Evolutionary conservation across 2,329 filamentous ascomycete species (phyloP), one percentile per base, ranked within the genome.

Genomic region (Chrysoporthe puriensis): DNA sequence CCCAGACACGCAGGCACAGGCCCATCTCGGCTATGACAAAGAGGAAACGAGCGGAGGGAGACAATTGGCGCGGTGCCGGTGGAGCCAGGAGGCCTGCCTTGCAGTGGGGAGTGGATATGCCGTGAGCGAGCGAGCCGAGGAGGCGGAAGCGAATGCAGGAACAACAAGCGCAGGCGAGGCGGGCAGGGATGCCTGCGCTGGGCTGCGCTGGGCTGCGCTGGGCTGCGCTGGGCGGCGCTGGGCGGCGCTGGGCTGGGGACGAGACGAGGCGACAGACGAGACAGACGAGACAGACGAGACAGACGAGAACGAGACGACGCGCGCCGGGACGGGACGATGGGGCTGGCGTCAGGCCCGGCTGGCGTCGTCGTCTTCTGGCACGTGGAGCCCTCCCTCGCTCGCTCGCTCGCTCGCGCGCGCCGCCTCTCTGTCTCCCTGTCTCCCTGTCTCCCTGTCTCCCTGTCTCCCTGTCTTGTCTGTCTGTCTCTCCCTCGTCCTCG

Each of bases 281-380:
- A 26, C 26, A 26, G 26, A 26, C 26, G 26, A 26, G 26, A 26
- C 26, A 26, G 26, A 26, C 26, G 26, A 26, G 26, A 26, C 26
- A 26, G 26, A 26, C 26, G 26, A 26, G 26, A 26, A 26, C 26
- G 26, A 26, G 26, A 26, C 26, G 26, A 26, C 2, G 2, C 57
- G 66, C 48, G 57, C 52, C 66, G 66, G 66, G 66, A 68, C 66
- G 66, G 66, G 57, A 68, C 66, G 66, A 52, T 60, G 61, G 46
- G 26, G n/a, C 21, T 54, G 50, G 50, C 50, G 50, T 54, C n/a
- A 54, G 50, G 21, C 21, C 21, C 50, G 50, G 44, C 44, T 46
- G 44, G 44, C 44, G 44, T 46, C 44, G 8, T 46, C 32, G 26
- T 26, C 26, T 26, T 14, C 32, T 57, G 54, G n/a, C 36, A 40